These are phyloP conservation scores for Diaporthe ilicicola DNA, from an alignment of 2,329 filamentous ascomycete genomes.

Conservation along the genomic window DNA sequence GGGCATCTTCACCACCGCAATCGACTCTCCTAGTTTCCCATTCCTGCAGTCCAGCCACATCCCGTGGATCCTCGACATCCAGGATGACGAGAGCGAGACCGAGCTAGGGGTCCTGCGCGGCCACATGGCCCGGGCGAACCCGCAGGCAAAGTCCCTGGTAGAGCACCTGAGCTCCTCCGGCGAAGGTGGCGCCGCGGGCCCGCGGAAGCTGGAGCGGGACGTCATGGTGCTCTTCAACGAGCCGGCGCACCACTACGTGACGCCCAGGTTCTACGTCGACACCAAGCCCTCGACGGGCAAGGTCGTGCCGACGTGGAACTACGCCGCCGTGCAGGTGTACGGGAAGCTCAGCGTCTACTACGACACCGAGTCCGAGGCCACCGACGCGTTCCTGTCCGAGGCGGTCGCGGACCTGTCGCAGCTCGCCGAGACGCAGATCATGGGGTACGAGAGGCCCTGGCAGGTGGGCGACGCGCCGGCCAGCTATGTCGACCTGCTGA, in stretches of 20 bases:
- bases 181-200: constrained; percentile 34
- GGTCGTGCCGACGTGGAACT: constrained; percentile 77
- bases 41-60: constrained; percentile 68
- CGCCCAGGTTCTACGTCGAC: constrained; percentile 72
- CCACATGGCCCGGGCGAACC: constrained; percentile 70
- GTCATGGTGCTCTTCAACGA: constrained; percentile 71
- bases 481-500: constrained; percentile 63
- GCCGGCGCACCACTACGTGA: constrained; percentile 69
- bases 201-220: constrained; percentile 53
- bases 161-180: constrained; percentile 44
- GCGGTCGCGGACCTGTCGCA: constrained; percentile 61
- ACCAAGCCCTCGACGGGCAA: constrained; percentile 72
- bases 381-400: constrained; percentile 54
- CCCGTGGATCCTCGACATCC: constrained; percentile 64
- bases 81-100: constrained; percentile 49
- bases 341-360: constrained; percentile 63
- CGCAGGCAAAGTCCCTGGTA: constrained; percentile 69
- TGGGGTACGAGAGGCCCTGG: constrained; percentile 67
- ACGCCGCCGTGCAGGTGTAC: constrained; percentile 71
- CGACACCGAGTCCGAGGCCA: constrained; percentile 56
- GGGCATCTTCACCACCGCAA: constrained; percentile 69
- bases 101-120: constrained; percentile 60
- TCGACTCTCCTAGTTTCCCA: constrained; percentile 56
- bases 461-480: constrained; percentile 64
- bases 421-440: constrained; percentile 61